Evolutionary conservation across 306 rosid genomes (phyloP).

Genomic region (Malus sieversii): DNA sequence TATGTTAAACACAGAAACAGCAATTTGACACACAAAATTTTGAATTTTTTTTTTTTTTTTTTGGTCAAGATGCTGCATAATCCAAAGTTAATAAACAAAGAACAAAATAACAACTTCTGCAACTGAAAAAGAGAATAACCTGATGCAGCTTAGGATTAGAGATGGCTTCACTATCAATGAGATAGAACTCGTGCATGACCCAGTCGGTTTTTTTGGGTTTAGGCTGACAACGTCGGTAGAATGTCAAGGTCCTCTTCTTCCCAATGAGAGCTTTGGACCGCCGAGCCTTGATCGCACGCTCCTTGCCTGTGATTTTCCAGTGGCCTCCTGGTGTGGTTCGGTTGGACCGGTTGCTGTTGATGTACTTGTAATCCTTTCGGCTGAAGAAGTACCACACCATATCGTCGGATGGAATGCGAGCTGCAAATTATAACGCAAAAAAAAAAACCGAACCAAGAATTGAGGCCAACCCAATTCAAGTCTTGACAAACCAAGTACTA

Average conservation of each 20-base stretch:
- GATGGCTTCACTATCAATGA: not conserved
- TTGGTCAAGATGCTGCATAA: not conserved
- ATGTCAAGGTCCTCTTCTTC: conserved; percentile 48
- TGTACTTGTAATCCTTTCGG: conserved; percentile 27
- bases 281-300: conserved; percentile 16
- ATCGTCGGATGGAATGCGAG: not conserved
- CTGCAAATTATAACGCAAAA: conserved; percentile 5
- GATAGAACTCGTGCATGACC: conserved; percentile 58
- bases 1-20: not conserved
- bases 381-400: conserved; percentile 49
- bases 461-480: not conserved
- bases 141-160: not conserved
- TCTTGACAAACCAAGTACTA: not conserved
- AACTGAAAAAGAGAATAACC: not conserved
- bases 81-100: not conserved
- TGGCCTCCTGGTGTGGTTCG: conserved; percentile 36
- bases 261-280: conserved; percentile 34
- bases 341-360: conserved; percentile 20
- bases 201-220: conserved; percentile 25
- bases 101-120: not conserved
- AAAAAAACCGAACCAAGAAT: not conserved
- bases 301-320: conserved; percentile 55
- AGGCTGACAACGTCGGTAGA: conserved; percentile 22
- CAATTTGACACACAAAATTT: not conserved
- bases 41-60: not conserved